phyloP scores from a whole-genome alignment of 768 basidiomycete genomes.

The Postia placenta region DNA sequence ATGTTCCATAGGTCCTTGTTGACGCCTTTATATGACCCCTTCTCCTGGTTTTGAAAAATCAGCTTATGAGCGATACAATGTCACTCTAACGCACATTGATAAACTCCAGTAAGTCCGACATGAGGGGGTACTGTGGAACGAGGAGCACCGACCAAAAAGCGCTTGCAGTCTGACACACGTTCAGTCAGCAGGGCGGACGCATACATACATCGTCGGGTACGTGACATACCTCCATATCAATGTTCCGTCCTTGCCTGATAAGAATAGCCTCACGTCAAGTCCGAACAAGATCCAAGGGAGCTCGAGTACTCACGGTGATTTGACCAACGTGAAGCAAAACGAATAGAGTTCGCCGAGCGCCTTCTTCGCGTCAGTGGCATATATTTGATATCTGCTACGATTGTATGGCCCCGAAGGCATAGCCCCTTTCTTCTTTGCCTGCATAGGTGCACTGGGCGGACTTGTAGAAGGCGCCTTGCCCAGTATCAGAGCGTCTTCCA shows the following conservation, averaged over 20 bases:
- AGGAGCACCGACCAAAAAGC: conserved; percentile 77
- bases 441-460: conserved; percentile 15
- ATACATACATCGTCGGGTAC: conserved; percentile 6
- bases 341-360: conserved; percentile 62
- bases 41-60: conserved; percentile 28
- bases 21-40: conserved; percentile 62
- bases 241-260: conserved; percentile 60
- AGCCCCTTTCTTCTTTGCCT: conserved; percentile 31
- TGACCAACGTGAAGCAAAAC: conserved; percentile 67
- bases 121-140: conserved; percentile 58
- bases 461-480: conserved; percentile 31
- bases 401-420: conserved; percentile 50
- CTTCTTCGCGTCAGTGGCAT: conserved; percentile 40
- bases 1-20: conserved; percentile 87
- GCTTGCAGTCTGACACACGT: conserved; percentile 46
- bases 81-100: conserved; percentile 42
- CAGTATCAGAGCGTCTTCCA: conserved; percentile 57
- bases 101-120: conserved; percentile 59
- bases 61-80: not conserved
- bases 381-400: conserved; percentile 41
- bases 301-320: conserved; percentile 58
- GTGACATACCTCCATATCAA: conserved; percentile 71
- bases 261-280: not conserved
- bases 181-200: not conserved
- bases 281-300: not conserved